These are phyloP conservation scores for Penicillium egyptiacum DNA, from an alignment of 495 filamentous ascomycete genomes.

Conservation along the genomic window DNA sequence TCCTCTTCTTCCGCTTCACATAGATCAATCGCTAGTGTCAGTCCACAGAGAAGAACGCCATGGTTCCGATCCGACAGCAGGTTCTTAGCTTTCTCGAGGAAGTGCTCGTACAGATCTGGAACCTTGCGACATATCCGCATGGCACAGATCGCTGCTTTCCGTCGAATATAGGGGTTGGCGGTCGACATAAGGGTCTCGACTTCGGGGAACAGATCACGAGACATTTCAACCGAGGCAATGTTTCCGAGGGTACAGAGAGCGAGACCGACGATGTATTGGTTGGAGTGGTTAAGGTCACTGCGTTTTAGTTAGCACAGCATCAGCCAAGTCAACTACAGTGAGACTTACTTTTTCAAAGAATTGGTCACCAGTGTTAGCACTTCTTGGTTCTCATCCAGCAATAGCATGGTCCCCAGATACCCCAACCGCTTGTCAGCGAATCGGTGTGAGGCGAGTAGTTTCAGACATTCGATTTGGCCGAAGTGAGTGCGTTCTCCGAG, in stretches of 20 bases:
- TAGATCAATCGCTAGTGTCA: conserved; percentile 88
- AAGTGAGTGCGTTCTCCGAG: conserved; percentile 98
- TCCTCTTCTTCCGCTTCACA: conserved; percentile 90
- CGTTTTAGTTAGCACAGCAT: conserved; percentile 18
- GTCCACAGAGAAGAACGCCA: conserved; percentile 86
- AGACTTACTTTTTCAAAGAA: conserved; percentile 84
- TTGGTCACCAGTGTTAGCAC: conserved; percentile 96
- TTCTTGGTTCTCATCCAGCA: conserved; percentile 98
- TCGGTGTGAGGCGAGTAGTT: conserved; percentile 90
- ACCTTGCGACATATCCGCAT: conserved; percentile 99
- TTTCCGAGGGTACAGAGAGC: conserved; percentile 95
- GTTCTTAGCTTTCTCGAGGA: conserved; percentile 86
- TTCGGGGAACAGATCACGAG: conserved; percentile 94
- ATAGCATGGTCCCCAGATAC: conserved; percentile 92
- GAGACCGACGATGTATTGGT: conserved; percentile 97
- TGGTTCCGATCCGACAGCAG: conserved; percentile 92
- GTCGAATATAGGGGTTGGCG: conserved; percentile 92
- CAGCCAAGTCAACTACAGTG: background rate
- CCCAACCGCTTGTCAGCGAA: conserved; percentile 98
- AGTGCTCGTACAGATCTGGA: conserved; percentile 95
- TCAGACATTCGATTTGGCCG: conserved; percentile 98
- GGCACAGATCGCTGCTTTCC: conserved; percentile 98
- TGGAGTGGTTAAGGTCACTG: conserved; percentile 94
- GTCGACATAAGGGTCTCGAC: conserved; percentile 87
- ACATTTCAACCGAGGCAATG: conserved; percentile 97